Evolutionary conservation across 352 stramenopile species (phyloP).

Genomic region (Globisporangium barbulae): DNA sequence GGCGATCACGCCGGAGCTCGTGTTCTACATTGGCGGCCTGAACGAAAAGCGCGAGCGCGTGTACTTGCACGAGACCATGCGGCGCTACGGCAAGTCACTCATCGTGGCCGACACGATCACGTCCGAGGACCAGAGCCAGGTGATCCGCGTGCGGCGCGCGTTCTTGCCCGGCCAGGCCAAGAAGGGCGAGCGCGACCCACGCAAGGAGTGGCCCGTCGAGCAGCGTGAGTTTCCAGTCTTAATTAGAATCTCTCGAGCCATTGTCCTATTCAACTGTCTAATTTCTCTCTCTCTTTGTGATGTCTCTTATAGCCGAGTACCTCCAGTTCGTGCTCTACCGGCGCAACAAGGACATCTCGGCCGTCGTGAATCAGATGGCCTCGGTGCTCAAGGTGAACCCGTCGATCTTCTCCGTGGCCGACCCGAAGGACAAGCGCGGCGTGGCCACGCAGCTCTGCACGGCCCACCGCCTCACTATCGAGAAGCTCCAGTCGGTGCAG

Average conservation of each 20-base stretch:
- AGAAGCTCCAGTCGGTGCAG: conserved; percentile 50
- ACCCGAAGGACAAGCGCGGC: conserved; percentile 97
- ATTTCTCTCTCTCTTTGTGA: conserved; percentile 9
- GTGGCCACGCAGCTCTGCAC: conserved; percentile 96
- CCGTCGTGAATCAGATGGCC: conserved; percentile 74
- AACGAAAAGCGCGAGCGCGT: conserved; percentile 88
- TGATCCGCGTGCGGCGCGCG: conserved; percentile 66
- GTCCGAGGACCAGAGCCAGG: conserved; percentile 69
- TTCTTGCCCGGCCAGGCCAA: conserved; percentile 25
- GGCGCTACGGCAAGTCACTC: conserved; percentile 65
- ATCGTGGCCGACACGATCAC: conserved; percentile 88
- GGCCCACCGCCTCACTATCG: conserved; percentile 69
- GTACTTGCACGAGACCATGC: conserved; percentile 89
- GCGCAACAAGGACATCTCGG: conserved; percentile 95
- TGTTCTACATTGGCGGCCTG: conserved; percentile 73
- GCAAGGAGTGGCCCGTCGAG: conserved; percentile 66
- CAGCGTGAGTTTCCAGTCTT: conserved; percentile 33
- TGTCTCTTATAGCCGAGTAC: conserved; percentile 78
- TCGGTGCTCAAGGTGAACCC: conserved; percentile 70
- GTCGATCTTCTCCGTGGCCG: conserved; percentile 89
- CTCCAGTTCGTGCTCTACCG: conserved; percentile 97
- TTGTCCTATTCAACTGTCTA: not conserved
- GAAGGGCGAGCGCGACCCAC: conserved; percentile 54
- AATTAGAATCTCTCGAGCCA: not conserved
- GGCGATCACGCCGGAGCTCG: conserved; percentile 22